Percentiles rank a stretch among this genome's conserved stretches.
These are phyloP conservation scores for Saturnispora galanensis DNA, from an alignment of 805 yeast genomes.

Conservation along the genomic window DNA sequence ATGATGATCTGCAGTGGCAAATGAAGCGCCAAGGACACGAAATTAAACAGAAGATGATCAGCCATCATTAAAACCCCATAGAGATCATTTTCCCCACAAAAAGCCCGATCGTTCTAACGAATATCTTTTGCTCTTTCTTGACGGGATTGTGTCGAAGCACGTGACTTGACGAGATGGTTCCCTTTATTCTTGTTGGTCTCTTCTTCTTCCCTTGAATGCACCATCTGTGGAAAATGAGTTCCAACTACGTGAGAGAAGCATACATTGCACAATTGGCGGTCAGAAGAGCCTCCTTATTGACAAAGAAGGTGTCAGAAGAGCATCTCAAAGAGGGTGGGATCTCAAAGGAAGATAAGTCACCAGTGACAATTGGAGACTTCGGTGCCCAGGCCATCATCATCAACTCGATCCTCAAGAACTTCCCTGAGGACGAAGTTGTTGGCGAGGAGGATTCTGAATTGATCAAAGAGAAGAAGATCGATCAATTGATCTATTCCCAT, in stretches of 20 bases:
- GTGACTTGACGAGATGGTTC: too few relatives aligned
- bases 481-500: conserved; percentile 47
- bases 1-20: too few relatives aligned
- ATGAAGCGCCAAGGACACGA: too few relatives aligned
- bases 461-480: conserved; percentile 45
- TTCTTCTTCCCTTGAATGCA: not conserved
- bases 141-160: too few relatives aligned
- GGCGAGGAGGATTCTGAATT: conserved; percentile 88
- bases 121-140: too few relatives aligned
- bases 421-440: conserved; percentile 78
- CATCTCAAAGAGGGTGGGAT: conserved; percentile 42
- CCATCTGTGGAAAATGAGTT: not conserved
- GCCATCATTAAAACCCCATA: too few relatives aligned
- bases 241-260: conserved; percentile 50
- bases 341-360: conserved; percentile 81
- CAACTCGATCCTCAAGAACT: conserved; percentile 66
- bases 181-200: not conserved
- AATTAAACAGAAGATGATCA: too few relatives aligned
- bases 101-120: too few relatives aligned
- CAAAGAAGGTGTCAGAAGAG: conserved; percentile 51
- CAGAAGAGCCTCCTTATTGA: conserved; percentile 71
- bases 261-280: conserved; percentile 84
- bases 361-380: conserved; percentile 94
- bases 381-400: conserved; percentile 93
- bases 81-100: too few relatives aligned